Evolutionary conservation across 306 rosid genomes (phyloP), one percentile per base, ranked within the genome.

Genomic region (Corylus avellana): DNA sequence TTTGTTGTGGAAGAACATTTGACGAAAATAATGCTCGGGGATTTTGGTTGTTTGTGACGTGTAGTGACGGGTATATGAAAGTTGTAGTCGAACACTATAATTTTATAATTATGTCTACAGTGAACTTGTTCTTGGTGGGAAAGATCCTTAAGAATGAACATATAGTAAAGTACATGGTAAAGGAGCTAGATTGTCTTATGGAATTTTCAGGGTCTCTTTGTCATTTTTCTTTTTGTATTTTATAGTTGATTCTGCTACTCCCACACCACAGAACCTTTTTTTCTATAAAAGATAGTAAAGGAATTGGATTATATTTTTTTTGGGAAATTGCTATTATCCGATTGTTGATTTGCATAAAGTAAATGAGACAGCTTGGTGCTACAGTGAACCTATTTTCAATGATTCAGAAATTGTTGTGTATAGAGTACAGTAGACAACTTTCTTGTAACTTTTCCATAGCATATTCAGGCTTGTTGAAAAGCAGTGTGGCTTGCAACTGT

Each of bases 1-100:
- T 74, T 75, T 37, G 70, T 35, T 58, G 50, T 68, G 77, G 62
- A 72, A 75, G 84, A 39, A 50, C 49, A 61, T 20, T 76, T 70
- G 37, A 75, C 37, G 49, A 67, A 32, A 35, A 44, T 70, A 47
- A 47, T 74, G 57, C 27, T 17, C 49, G 50, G 22, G 39, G 75
- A 70, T 58, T 67, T 50, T 66, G 44, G 59, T 37, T 20, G 55
- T 73, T 47, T 73, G 0, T 54, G 54, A 35, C 46, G 66, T 54
- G 74, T 59, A 54, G n/a, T 58, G 67, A 35, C 47, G n/a, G 63
- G 67, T 50, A 53, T 59, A 10, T 18, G n/a, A 58, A 10, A 39
- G 18, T 67, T 37, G 9, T 67, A 17, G 50, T 37, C 12, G 27
- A 6, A 32, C 6, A 25, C 11, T 39, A 67, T 1, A 39, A 39